Evolutionary conservation across 176 grass and related monocot species (phyloP), one percentile per base, ranked within the genome.

Genomic region (Cocos nucifera): DNA sequence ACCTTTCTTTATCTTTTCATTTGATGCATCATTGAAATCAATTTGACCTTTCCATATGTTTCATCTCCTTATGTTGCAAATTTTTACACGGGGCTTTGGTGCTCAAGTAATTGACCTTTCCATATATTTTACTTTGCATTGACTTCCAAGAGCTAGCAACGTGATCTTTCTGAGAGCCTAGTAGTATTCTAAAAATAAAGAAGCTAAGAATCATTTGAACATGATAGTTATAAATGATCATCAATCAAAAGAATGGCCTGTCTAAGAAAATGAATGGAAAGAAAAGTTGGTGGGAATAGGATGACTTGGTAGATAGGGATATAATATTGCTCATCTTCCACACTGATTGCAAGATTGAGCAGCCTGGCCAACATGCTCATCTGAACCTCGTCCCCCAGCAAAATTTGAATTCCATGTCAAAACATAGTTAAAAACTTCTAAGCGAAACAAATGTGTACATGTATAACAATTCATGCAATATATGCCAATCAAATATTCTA

Each of bases 271-370:
- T 54, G 53, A 54, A 54, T 54, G 6, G 53, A 54, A 54, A 54
- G 53, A 18, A 54, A 54, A 54, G 53, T 54, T 54, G 53, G 53
- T 54, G 53, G 53, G 53, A 54, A 54, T 19, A 54, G 53, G 53
- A 54, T 54, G 53, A 19, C 53, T 54, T 18, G 19, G 53, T 20
- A 54, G 53, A 54, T 54, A 18, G 53, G 6, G 53, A 54, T 19
- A 54, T 54, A 2, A 15, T 19, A 20, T 54, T 20, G 17, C 17
- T 15, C 20, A 18, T 54, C 53, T 8, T 19, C 53, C 53, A 54
- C 53, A 54, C 19, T 54, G 53, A 54, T 54, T 54, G 53, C 4
- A 54, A 54, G 53, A 20, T 54, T 54, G 5, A 54, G 53, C 53
- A 54, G 53, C 53, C 53, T 54, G 53, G 53, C 53, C 53, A 54